Evolutionary conservation across 495 filamentous ascomycete species (phyloP).

Genomic region (Cetradonia linearis): DNA sequence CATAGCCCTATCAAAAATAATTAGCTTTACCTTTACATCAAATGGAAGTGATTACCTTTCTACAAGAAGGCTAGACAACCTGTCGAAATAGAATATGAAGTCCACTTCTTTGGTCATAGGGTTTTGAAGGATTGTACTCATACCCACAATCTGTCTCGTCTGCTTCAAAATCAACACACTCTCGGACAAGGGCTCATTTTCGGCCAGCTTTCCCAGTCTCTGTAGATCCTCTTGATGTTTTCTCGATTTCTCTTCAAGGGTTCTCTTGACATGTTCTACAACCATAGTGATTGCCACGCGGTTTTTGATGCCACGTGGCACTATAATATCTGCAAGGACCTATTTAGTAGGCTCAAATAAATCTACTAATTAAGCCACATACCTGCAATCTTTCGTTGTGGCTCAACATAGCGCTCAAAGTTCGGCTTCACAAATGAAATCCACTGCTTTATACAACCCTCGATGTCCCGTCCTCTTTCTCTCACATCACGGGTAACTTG

Average conservation of each 20-base stretch:
- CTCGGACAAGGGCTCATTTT: slow-evolving; percentile 58
- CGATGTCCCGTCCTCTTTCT: slow-evolving; percentile 75
- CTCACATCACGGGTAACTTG: slow-evolving; percentile 76
- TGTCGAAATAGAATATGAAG: slow-evolving; percentile 95
- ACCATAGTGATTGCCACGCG: slow-evolving; percentile 93
- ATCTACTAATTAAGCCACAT: slow-evolving; percentile 17
- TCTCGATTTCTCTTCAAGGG: slow-evolving; percentile 72
- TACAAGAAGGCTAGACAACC: slow-evolving; percentile 70
- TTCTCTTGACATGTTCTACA: slow-evolving; percentile 75
- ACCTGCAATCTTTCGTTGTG: slow-evolving; percentile 74
- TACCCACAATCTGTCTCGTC: slow-evolving; percentile 68
- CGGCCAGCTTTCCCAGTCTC: slow-evolving; percentile 56
- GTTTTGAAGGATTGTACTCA: slow-evolving; percentile 84
- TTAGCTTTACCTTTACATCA: not conserved
- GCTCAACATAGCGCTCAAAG: slow-evolving; percentile 80
- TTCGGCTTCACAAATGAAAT: slow-evolving; percentile 93
- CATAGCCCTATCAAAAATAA: slow-evolving; percentile 44
- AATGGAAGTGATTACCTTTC: slow-evolving; percentile 50
- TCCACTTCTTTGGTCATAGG: slow-evolving; percentile 73
- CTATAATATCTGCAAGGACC: slow-evolving; percentile 63
- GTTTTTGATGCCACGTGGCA: slow-evolving; percentile 90
- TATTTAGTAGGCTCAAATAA: not conserved
- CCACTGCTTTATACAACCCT: slow-evolving; percentile 98
- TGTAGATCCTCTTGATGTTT: slow-evolving; percentile 67
- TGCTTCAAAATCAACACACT: slow-evolving; percentile 62